phyloP scores from a whole-genome alignment of 2,329 filamentous ascomycete genomes.

The Colletotrichum cereale region DNA sequence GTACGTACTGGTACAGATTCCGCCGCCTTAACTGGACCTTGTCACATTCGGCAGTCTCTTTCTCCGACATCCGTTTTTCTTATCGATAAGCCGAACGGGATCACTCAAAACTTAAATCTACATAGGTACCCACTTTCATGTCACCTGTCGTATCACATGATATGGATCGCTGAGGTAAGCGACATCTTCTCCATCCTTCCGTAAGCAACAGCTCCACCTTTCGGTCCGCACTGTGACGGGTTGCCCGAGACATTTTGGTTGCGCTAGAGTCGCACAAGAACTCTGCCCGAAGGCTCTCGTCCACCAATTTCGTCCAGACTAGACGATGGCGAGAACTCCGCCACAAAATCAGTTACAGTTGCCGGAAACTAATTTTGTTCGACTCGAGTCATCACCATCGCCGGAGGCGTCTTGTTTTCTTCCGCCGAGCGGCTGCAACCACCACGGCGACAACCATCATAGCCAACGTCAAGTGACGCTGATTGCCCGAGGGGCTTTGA shows the following conservation, averaged over 20 bases:
- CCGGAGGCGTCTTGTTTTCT: constrained; percentile 7
- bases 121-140: background rate
- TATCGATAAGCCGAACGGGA: constrained; percentile 33
- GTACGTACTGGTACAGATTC: constrained; percentile 18
- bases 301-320: constrained; percentile 31
- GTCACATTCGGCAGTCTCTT: constrained; percentile 27
- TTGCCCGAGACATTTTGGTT: constrained; percentile 35
- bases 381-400: constrained; percentile 12
- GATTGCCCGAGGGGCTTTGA: constrained; percentile 28
- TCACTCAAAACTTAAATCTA: constrained; percentile 1
- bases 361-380: constrained; percentile 4
- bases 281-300: constrained; percentile 30
- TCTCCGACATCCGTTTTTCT: constrained; percentile 29
- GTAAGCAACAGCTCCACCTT: background rate
- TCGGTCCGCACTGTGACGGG: constrained; percentile 25
- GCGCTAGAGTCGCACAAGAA: constrained; percentile 35
- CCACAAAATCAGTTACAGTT: constrained; percentile 26
- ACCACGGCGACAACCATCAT: constrained; percentile 21
- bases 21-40: background rate
- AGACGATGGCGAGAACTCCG: constrained; percentile 32
- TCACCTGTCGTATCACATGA: background rate
- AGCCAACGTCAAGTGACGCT: constrained; percentile 26
- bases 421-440: constrained; percentile 23
- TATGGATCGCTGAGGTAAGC: background rate
- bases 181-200: background rate